Evolutionary conservation across 2,329 filamentous ascomycete genomes (phyloP).

Genomic region (Colletotrichum somersetense): DNA sequence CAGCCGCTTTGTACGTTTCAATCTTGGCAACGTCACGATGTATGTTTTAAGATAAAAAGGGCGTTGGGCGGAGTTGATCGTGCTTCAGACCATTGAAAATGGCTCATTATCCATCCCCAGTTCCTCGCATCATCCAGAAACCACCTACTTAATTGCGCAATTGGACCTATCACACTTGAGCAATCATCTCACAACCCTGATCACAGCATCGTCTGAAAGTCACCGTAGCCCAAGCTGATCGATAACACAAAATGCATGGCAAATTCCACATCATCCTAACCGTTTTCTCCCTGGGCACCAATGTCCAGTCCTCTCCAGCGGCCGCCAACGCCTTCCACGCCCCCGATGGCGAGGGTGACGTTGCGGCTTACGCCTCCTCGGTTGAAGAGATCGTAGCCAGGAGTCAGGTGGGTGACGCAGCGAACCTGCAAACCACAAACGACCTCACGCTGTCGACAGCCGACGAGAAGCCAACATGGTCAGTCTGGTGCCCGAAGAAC

Average conservation of each 20-base stretch:
- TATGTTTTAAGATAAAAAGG: background rate
- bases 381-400: background rate
- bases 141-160: too few relatives aligned
- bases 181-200: background rate
- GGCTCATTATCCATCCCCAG: background rate
- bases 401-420: background rate
- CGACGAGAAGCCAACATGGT: background rate
- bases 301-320: background rate
- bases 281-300: background rate
- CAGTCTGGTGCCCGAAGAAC: slow-evolving; percentile 8
- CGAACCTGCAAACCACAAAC: too few relatives aligned
- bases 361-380: background rate
- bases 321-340: background rate
- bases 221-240: background rate
- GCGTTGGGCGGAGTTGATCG: background rate
- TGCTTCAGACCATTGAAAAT: background rate
- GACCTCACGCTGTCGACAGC: background rate
- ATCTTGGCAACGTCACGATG: background rate
- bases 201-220: background rate
- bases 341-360: background rate
- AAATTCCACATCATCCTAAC: background rate
- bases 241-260: background rate
- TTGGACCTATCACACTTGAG: too few relatives aligned
- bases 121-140: too few relatives aligned
- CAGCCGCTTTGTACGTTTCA: background rate